Conservation (phyloP, 768 basidiomycete genomes). For the Trametes punicea region DNA sequence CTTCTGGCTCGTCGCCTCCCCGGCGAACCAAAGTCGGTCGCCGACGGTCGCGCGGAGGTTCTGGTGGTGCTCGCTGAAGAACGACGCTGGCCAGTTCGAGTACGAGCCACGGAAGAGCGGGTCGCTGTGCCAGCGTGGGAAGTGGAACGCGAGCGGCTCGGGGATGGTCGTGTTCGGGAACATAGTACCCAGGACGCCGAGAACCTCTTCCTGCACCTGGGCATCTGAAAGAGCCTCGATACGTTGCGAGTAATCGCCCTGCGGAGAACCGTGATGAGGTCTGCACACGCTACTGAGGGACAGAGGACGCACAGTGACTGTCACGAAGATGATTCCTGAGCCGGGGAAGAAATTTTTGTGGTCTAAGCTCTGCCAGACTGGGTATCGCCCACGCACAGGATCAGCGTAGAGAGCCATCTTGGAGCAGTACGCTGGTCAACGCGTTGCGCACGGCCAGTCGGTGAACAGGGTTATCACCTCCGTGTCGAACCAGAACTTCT, state of each 20-base stretch:
- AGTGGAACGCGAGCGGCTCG: conserved; percentile 49
- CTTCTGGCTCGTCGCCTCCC: conserved; percentile 55
- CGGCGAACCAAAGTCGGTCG: conserved; percentile 55
- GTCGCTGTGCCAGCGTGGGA: conserved; percentile 50
- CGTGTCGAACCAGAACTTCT: conserved; percentile 58
- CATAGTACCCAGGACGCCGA: conserved; percentile 53
- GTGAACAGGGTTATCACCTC: conserved; percentile 28
- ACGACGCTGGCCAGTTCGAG: conserved; percentile 62
- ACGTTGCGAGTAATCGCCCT: conserved; percentile 59
- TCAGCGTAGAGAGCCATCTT: conserved; percentile 60
- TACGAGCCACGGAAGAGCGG: conserved; percentile 56
- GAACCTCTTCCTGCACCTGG: conserved; percentile 48
- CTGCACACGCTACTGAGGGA: too few relatives aligned
- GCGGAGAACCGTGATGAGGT: too few relatives aligned
- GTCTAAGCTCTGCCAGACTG: conserved; percentile 67
- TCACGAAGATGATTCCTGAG: conserved; percentile 54
- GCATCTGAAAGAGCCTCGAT: conserved; percentile 49
- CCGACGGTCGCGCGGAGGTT: conserved; percentile 55
- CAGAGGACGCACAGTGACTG: conserved; percentile 46
- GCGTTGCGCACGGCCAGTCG: too few relatives aligned
- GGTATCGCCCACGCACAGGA: conserved; percentile 55
- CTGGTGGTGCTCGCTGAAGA: conserved; percentile 47
- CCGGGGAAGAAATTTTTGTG: conserved; percentile 55
- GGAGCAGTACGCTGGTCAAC: background rate
- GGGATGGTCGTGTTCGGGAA: conserved; percentile 51